Evolutionary conservation across 805 yeast genomes (phyloP).

Genomic region (Zygosaccharomyces pseudorouxii): DNA sequence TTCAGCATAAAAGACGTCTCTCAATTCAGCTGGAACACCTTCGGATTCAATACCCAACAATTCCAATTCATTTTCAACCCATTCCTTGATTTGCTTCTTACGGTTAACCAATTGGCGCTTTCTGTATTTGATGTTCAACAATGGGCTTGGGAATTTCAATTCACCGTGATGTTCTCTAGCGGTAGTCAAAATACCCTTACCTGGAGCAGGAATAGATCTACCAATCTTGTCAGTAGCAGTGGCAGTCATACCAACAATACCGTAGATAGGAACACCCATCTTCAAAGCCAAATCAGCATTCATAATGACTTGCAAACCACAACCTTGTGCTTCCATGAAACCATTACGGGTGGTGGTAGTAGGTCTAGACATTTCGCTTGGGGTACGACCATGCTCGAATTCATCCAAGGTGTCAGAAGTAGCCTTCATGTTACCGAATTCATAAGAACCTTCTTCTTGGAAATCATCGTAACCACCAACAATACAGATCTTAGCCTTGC

Average conservation of each 20-base stretch:
- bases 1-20: slow-evolving; percentile 63
- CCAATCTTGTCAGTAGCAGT: slow-evolving; percentile 99
- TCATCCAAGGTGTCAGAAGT: slow-evolving; percentile 88
- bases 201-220: slow-evolving; percentile 99
- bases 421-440: slow-evolving; percentile 98
- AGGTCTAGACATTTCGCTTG: slow-evolving; percentile 98
- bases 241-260: slow-evolving; percentile 88
- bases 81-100: slow-evolving; percentile 65
- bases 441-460: slow-evolving; percentile 98
- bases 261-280: slow-evolving; percentile 99
- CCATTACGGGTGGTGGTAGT: slow-evolving; percentile 94
- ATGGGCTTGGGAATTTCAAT: slow-evolving; percentile 71
- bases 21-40: slow-evolving; percentile 45
- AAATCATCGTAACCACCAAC: slow-evolving; percentile 99
- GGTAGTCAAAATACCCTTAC: slow-evolving; percentile 97
- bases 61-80: slow-evolving; percentile 81
- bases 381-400: slow-evolving; percentile 93
- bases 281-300: slow-evolving; percentile 86
- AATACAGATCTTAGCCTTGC: slow-evolving; percentile 92
- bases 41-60: slow-evolving; percentile 67
- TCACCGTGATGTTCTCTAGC: slow-evolving; percentile 89
- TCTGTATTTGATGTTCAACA: slow-evolving; percentile 89
- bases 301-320: slow-evolving; percentile 97
- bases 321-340: slow-evolving; percentile 99
- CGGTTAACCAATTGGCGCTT: slow-evolving; percentile 83